These are phyloP conservation scores for Plasmodium inui DNA, from an alignment of 169 alveolate species.

Conservation along the genomic window DNA sequence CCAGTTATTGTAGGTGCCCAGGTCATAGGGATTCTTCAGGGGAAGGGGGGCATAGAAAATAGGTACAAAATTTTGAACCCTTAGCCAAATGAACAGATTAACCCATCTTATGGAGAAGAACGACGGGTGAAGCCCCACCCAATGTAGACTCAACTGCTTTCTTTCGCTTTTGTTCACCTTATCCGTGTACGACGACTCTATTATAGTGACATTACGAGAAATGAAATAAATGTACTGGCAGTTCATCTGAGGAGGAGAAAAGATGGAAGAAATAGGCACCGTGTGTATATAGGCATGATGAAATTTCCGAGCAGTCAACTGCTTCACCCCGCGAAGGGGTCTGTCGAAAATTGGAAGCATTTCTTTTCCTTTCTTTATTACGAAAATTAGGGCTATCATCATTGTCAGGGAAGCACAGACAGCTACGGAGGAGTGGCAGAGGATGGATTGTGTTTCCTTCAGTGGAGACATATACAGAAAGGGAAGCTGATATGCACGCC, in stretches of 20 bases:
- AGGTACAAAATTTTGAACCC: neutral
- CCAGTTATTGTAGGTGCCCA: conserved; percentile 64
- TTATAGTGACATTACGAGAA: conserved; percentile 34
- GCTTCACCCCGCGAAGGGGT: neutral
- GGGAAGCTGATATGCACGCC: neutral
- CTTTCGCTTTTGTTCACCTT: conserved; percentile 24
- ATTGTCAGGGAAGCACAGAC: conserved; percentile 35
- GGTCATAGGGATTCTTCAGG: conserved; percentile 50
- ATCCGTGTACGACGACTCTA: conserved; percentile 57
- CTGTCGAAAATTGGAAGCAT: neutral
- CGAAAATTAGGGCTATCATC: conserved; percentile 39
- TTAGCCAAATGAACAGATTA: neutral
- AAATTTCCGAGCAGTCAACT: neutral
- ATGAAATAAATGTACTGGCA: conserved; percentile 56
- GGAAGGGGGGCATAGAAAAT: neutral
- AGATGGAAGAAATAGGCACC: neutral
- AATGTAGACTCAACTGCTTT: neutral
- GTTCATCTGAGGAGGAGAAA: conserved; percentile 27
- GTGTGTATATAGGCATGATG: neutral
- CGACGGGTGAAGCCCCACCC: neutral
- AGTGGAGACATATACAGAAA: neutral
- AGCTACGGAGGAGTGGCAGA: neutral
- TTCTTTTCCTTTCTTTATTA: neutral
- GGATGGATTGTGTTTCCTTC: neutral
- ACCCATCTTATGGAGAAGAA: neutral